Conservation (phyloP, 2,329 filamentous ascomycete genomes). For the Acephala macrosclerotiorum region DNA sequence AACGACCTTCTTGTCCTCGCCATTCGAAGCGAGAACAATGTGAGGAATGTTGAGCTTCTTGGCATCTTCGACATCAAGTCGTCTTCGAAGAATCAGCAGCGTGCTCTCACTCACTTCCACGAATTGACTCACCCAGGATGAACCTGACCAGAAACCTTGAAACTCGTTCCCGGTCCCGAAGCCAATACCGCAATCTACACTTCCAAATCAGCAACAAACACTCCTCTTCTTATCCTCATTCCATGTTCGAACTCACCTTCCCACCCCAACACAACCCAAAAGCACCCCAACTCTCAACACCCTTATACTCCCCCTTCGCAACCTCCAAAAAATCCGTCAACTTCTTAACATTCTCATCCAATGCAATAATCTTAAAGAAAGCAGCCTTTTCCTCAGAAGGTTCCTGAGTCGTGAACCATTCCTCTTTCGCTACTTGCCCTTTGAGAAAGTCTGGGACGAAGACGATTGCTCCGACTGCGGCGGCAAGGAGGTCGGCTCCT, state of each 20-base stretch:
- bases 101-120: neutral
- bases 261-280: conserved; percentile 42
- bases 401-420: conserved; percentile 50
- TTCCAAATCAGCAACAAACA: neutral
- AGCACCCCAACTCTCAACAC: conserved; percentile 53
- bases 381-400: neutral
- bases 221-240: neutral
- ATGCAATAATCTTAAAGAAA: neutral
- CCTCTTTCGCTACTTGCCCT: conserved; percentile 57
- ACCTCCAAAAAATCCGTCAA: conserved; percentile 42
- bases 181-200: conserved; percentile 31
- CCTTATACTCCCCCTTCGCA: conserved; percentile 55
- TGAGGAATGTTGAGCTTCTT: conserved; percentile 54
- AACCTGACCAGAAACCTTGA: conserved; percentile 38
- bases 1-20: conserved; percentile 52
- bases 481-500: conserved; percentile 70
- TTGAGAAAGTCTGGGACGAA: conserved; percentile 93
- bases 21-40: conserved; percentile 57
- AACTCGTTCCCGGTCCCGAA: conserved; percentile 31
- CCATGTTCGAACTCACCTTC: conserved; percentile 31
- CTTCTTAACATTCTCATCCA: neutral
- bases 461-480: conserved; percentile 64
- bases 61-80: conserved; percentile 48
- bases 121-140: conserved; percentile 35
- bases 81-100: conserved; percentile 16